Evolutionary conservation across 2,329 filamentous ascomycete species (phyloP), one percentile per base, ranked within the genome.

Genomic region (Fusarium begoniae): DNA sequence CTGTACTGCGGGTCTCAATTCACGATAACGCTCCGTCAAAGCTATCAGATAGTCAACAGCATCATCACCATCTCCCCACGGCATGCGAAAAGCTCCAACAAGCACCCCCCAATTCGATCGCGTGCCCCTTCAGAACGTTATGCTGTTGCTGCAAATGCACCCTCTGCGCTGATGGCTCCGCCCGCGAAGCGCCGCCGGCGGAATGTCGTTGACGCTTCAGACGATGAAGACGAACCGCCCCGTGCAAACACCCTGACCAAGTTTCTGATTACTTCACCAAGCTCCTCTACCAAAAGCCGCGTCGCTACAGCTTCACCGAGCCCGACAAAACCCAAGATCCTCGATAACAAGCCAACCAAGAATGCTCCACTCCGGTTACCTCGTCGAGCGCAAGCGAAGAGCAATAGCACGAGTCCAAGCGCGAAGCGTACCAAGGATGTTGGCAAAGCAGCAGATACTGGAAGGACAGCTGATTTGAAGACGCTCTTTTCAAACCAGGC

Each of bases 401-500:
- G 79, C 56, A 76, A 79, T 51, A 76, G 75, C 63, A 75, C 78
- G 63, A 82, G 72, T 73, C 48, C 81, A 76, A 82, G 77, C 69
- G 79, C 82, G 30, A 84, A 83, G 65, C 88, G 86, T 76, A 69
- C 79, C 6, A 84, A 81, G 35, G 81, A 77, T 40, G 75, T 76
- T 44, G 78, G 77, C n/a, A 87, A 85, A 68, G 69, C 80, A 11
- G 84, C 85, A 12, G 87, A 88, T 59, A 89, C 85, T 72, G 86
- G 85, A 10, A 89, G 87, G 70, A 87, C 87, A 12, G 89, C 85
- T 8, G 87, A 92, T 74, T 83, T 92, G 20, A 84, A 87, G 76
- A 85, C 88, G 0, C 84, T 92, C 24, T 92, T 92, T 74, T 90
- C 89, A 24, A 90, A 86, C 56, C 90, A 92, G 78, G 87, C 87